These are phyloP conservation scores for Keithomyces neogunnii DNA, from an alignment of 2,329 filamentous ascomycete genomes.

Conservation along the genomic window DNA sequence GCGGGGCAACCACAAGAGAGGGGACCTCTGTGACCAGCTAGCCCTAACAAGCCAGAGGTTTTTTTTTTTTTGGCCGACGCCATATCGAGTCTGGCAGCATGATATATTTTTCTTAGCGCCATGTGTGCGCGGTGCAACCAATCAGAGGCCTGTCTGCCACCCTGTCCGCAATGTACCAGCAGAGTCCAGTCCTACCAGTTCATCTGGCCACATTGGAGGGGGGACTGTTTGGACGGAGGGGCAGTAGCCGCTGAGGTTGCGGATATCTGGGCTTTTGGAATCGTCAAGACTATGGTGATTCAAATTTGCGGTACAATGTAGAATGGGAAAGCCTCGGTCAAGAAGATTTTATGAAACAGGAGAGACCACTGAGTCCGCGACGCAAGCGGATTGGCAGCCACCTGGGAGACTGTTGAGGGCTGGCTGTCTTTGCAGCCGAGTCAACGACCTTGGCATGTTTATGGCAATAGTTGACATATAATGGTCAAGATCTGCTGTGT, in stretches of 20 bases:
- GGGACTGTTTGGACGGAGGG: background rate
- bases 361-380: no score
- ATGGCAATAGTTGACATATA: no score
- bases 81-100: constrained; percentile 8
- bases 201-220: background rate
- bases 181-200: constrained; percentile 1
- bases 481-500: no score
- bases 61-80: constrained; percentile 11
- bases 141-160: constrained; percentile 4
- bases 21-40: constrained; percentile 11
- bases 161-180: background rate
- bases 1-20: constrained; percentile 23
- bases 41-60: constrained; percentile 27
- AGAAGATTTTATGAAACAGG: no score
- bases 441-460: no score
- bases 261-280: background rate
- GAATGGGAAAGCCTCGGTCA: no score
- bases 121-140: constrained; percentile 7
- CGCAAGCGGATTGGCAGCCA: no score
- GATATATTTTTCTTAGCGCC: constrained; percentile 10
- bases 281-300: background rate
- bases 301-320: background rate
- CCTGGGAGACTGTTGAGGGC: no score
- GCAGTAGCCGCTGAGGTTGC: background rate
- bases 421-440: no score